Conservation (phyloP, 2,329 filamentous ascomycete species). For the Colletotrichum musicola region DNA sequence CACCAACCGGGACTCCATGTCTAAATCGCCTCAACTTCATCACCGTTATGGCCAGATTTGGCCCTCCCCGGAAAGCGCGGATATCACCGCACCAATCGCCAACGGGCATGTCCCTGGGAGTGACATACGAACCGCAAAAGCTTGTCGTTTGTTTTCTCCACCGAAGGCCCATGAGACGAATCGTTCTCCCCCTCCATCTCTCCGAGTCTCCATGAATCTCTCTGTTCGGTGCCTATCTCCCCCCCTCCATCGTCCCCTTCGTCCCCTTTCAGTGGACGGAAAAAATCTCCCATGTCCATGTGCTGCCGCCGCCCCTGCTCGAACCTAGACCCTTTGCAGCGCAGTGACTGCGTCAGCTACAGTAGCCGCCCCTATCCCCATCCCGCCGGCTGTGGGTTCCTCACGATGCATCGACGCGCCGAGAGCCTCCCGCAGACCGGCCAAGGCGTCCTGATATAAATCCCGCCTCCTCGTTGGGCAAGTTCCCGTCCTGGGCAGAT, state of each 20-base stretch:
- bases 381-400: constrained; percentile 25
- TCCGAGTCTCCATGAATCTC: not conserved
- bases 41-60: constrained; percentile 3
- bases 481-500: not conserved
- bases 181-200: not conserved
- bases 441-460: constrained; percentile 26
- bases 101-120: constrained; percentile 22
- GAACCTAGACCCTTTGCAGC: constrained; percentile 16
- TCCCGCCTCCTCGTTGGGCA: constrained; percentile 22
- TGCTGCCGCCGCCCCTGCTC: constrained; percentile 6
- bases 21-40: constrained; percentile 8
- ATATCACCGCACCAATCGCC: constrained; percentile 17
- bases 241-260: not conserved
- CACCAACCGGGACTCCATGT: constrained; percentile 18
- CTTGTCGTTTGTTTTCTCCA: constrained; percentile 17
- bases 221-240: not conserved
- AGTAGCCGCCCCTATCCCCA: constrained; percentile 6
- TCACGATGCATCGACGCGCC: not conserved
- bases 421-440: not conserved
- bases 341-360: constrained; percentile 18
- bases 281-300: constrained; percentile 24
- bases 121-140: constrained; percentile 19
- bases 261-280: constrained; percentile 31
- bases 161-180: constrained; percentile 4
- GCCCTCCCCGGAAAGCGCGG: constrained; percentile 10